phyloP scores from a whole-genome alignment of 1,284 basidiomycete species.

The Trametes polyzona region DNA sequence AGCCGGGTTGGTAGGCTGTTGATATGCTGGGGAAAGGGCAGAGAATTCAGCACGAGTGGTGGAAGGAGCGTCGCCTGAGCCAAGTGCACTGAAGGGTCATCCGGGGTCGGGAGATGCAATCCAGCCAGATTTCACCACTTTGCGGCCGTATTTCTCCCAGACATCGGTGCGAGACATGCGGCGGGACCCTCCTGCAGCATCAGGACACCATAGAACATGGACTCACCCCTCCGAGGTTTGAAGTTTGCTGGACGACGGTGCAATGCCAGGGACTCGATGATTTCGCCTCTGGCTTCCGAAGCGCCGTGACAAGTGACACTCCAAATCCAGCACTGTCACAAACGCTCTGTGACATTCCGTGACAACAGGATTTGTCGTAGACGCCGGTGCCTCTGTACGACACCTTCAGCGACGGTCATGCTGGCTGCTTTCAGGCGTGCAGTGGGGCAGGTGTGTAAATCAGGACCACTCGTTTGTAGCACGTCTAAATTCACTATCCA shows the following conservation, averaged over 20 bases:
- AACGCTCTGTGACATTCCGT: neutral
- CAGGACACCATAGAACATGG: slow-evolving; percentile 18
- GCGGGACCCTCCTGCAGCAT: slow-evolving; percentile 11
- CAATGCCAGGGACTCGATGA: slow-evolving; percentile 24
- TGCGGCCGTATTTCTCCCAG: slow-evolving; percentile 15
- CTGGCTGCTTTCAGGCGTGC: slow-evolving; percentile 33
- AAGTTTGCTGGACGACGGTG: slow-evolving; percentile 36
- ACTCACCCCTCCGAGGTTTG: slow-evolving; percentile 48
- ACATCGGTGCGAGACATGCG: neutral
- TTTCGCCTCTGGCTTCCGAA: slow-evolving; percentile 20
- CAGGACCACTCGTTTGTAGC: neutral
- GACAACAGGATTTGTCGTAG: neutral
- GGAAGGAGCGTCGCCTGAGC: slow-evolving; percentile 5
- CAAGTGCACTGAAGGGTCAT: slow-evolving; percentile 38
- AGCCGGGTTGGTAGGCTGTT: slow-evolving; percentile 31
- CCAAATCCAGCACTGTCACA: slow-evolving; percentile 9
- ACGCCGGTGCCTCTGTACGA: slow-evolving; percentile 9
- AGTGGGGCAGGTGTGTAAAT: slow-evolving; percentile 30
- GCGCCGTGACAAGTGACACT: slow-evolving; percentile 4
- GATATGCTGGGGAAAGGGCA: slow-evolving; percentile 18
- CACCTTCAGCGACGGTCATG: slow-evolving; percentile 28
- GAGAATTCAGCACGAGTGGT: slow-evolving; percentile 18
- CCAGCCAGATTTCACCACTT: slow-evolving; percentile 38
- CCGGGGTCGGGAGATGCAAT: slow-evolving; percentile 39
- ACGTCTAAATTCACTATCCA: neutral